Base-by-base conservation (phyloP, 2,329 filamentous ascomycete species). In the Aspergillus sp. region DNA sequence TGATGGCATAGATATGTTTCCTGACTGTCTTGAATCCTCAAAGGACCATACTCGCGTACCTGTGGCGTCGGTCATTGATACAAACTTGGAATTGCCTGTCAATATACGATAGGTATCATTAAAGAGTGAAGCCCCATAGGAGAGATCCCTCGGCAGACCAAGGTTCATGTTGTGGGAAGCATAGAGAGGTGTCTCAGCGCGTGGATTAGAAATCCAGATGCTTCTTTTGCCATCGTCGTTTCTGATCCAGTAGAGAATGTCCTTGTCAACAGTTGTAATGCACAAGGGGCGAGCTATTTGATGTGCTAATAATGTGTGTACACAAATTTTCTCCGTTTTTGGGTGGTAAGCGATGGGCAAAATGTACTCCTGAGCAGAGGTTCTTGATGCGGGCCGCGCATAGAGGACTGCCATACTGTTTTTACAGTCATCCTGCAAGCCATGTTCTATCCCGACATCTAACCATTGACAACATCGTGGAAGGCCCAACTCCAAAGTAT, bases 31-130 rank as follows among this genome's bases (percentile, higher is more conserved):
- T 30, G 27, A 30, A 30, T 30, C 51, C 59, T 66, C 58, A 54
- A 73, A 70, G 41, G 54, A 64, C 68, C 66, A 72, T 4, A 67
- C 56, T 45, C 58, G 58, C 40, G 64, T 17, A 15, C 62, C 63
- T 5, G 30, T 52, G 8, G 55, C 51, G 55, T 63, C 55, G 4
- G 61, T 39, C 44, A 66, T 45, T 8, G 66, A 47, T 19, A 66
- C 51, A 51, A 63, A 65, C 13, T 56, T 46, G 7, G 53, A 46
- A 56, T 70, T 67, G 3, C 66, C 67, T 22, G 57, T 59, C 19
- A 65, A 51, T 54, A 24, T 34, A 33, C 24, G 46, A 44, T 4
- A 22, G 37, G 45, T 50, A 53, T 40, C 50, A 50, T 19, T 56
- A 15, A 51, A 27, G 20, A 40, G 17, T 8, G 47, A 57, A 22